Percentiles rank a stretch among this genome's conserved stretches.
These are phyloP conservation scores for Gillenia trifoliata DNA, from an alignment of 306 rosid genomes.

Conservation along the genomic window DNA sequence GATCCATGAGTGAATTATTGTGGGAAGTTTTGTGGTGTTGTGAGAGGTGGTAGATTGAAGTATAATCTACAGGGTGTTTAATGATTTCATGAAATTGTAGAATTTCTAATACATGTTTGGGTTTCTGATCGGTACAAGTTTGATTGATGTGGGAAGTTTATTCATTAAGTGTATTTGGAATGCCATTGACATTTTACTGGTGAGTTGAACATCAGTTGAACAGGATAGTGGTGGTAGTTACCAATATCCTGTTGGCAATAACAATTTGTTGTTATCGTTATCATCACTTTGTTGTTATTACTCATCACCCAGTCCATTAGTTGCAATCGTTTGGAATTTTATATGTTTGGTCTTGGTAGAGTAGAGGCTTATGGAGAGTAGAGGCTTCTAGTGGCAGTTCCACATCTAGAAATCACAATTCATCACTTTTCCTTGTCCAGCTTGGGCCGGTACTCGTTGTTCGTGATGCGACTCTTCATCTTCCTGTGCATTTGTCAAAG, in stretches of 20 bases:
- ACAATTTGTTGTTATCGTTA: not conserved
- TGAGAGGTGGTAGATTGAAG: not conserved
- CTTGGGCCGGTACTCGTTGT: constrained; percentile 92
- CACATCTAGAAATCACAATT: constrained; percentile 66
- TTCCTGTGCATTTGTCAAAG: constrained; percentile 93
- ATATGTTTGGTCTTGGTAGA: constrained; percentile 6
- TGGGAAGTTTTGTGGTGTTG: not conserved
- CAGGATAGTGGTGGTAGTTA: not conserved
- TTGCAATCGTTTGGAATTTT: not conserved
- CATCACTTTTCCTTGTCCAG: constrained; percentile 88
- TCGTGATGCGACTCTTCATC: constrained; percentile 89
- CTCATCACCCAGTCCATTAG: not conserved
- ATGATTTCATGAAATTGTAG: not conserved
- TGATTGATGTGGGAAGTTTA: not conserved
- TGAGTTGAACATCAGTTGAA: no score
- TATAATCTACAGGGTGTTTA: not conserved
- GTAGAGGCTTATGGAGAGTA: constrained; percentile 95
- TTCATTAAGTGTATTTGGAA: not conserved
- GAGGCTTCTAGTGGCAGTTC: constrained; percentile 87
- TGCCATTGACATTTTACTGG: not conserved
- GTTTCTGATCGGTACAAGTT: not conserved
- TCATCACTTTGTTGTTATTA: not conserved
- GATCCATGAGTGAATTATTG: no score
- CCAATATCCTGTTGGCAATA: not conserved
- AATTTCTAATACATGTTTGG: not conserved